These are phyloP conservation scores for Balakata baccata DNA, from an alignment of 345 rosid genomes.

Conservation along the genomic window DNA sequence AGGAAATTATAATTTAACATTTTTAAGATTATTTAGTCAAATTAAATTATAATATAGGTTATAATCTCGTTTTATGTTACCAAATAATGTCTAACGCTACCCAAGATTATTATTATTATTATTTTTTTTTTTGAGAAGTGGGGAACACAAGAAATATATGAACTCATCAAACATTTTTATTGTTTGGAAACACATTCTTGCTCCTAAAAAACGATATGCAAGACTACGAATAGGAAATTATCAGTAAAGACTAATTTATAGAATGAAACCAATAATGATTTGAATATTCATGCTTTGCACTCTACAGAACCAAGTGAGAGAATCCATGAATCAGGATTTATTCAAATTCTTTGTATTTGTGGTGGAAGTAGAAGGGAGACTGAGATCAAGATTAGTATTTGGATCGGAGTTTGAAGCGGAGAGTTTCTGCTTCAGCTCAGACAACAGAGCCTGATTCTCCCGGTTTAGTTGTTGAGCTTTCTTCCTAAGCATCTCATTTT, in stretches of 20 bases:
- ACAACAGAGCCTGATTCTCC: conserved; percentile 45
- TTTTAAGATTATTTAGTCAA: too few species aligned
- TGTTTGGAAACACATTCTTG: conserved; percentile 5
- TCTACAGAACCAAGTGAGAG: neutral
- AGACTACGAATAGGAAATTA: neutral
- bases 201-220: neutral
- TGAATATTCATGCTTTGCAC: neutral
- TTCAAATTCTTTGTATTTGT: neutral
- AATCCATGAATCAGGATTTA: conserved; percentile 18
- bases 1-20: too few species aligned
- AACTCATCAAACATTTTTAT: conserved; percentile 7
- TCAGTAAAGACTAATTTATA: neutral
- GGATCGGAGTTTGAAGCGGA: conserved; percentile 19
- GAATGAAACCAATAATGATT: conserved; percentile 5
- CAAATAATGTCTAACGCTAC: too few species aligned
- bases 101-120: too few species aligned
- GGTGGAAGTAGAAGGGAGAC: conserved; percentile 18
- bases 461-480: conserved; percentile 45
- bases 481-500: conserved; percentile 49
- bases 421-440: conserved; percentile 37
- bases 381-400: conserved; percentile 5
- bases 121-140: neutral
- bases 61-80: too few species aligned
- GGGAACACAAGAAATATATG: neutral
- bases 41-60: too few species aligned